Percentiles rank a stretch among this genome's conserved stretches.
These are phyloP conservation scores for Suhomyces vadensis DNA, from an alignment of 805 yeast genomes.

Conservation along the genomic window DNA sequence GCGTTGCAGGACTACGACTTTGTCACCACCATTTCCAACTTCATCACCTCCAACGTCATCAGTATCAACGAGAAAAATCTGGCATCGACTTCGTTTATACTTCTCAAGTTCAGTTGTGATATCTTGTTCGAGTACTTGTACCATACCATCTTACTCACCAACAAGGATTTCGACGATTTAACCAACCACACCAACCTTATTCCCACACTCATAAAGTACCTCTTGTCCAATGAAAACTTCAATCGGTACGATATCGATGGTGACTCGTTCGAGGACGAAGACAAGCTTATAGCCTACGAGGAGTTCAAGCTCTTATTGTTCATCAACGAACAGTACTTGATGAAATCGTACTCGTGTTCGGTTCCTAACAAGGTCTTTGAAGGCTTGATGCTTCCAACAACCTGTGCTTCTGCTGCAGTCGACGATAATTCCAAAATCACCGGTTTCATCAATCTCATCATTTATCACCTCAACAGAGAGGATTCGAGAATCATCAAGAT, in stretches of 20 bases:
- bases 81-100: slow-evolving; percentile 25
- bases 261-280: slow-evolving; percentile 51
- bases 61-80: slow-evolving; percentile 16
- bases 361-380: slow-evolving; percentile 54
- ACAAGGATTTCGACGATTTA: slow-evolving; percentile 33
- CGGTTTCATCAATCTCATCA: slow-evolving; percentile 63
- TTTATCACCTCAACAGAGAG: slow-evolving; percentile 70
- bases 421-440: slow-evolving; percentile 41
- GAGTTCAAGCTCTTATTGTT: slow-evolving; percentile 71
- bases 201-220: slow-evolving; percentile 27
- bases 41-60: slow-evolving; percentile 29
- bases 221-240: slow-evolving; percentile 36
- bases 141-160: slow-evolving; percentile 34
- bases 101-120: slow-evolving; percentile 41
- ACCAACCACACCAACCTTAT: slow-evolving; percentile 29
- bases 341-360: slow-evolving; percentile 43
- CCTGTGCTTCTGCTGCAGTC: slow-evolving; percentile 15
- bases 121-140: slow-evolving; percentile 43
- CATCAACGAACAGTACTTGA: slow-evolving; percentile 86
- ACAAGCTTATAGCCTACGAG: slow-evolving; percentile 54
- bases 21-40: slow-evolving; percentile 40
- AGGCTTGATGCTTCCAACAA: slow-evolving; percentile 43
- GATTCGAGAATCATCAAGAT: slow-evolving; percentile 70
- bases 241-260: slow-evolving; percentile 34
- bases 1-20: slow-evolving; percentile 62